Base-by-base conservation (phyloP, 352 stramenopile species). In the Phytophthora chlamydospora region DNA sequence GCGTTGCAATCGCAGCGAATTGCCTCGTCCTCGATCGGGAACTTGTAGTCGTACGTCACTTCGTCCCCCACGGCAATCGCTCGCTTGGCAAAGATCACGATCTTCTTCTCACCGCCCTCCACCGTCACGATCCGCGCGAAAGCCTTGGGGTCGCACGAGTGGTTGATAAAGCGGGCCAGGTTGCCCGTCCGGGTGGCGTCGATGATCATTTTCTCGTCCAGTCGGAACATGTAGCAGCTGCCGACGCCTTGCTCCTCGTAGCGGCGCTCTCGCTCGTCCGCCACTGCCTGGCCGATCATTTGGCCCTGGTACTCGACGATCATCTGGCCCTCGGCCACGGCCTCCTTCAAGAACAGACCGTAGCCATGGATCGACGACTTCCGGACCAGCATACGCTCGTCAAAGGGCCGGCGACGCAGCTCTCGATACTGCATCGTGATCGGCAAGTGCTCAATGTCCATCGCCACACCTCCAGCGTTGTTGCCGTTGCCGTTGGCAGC, bases 201-300 rank as follows among this genome's bases (percentile, higher is more conserved):
- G 29, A 99, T 97, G 61, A 99, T 98, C 12, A 83, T 88, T n/a
- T 91, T 79, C 43, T 96, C 82, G 63, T 99, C 94, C 29, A 98
- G 55, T n/a, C 95, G 89, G 75, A 99, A 99, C 89, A 99, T 98
- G 77, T 99, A 99, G 77, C 97, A 98, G 47, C 85, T 97, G 32
- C 96, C 96, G 43, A 98, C 88, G 11, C 92, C 93, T 61, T 88
- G 88, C 38, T 93, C 89, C 62, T 99, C 95, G 60, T 99, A 99
- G 53, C 91, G 76, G 39, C 91, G 84, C 64, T 99, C 96, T 12
- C 96, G 88, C 46, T 93, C 93, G 57, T 99, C 96, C 0, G 96
- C 95, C 21, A 98, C 89, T 12, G 71, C 47, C 59, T 97, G 86
- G n/a, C 78, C 69, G 66, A 98, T 90, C 65, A 96, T 88, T 70